These are phyloP conservation scores for Alternaria solani DNA, from an alignment of 2,329 filamentous ascomycete species.

Conservation along the genomic window DNA sequence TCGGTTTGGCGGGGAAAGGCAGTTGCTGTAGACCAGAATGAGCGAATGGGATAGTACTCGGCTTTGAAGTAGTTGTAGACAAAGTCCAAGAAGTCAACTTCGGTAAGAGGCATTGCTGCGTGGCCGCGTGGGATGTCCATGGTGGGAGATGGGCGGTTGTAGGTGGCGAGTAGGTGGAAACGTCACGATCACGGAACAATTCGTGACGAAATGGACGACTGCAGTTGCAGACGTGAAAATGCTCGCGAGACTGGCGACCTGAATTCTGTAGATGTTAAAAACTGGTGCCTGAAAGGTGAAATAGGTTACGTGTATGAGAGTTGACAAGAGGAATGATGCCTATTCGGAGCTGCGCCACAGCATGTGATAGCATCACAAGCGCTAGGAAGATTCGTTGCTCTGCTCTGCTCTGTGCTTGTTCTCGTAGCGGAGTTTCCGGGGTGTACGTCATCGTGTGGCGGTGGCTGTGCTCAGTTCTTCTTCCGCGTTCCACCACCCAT, in stretches of 20 bases:
- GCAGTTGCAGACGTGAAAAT: not conserved
- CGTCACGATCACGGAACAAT: slow-evolving; percentile 4
- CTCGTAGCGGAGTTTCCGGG: slow-evolving; percentile 7
- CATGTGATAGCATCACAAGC: slow-evolving; percentile 30
- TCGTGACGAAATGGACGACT: not conserved
- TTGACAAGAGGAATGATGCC: slow-evolving; percentile 30
- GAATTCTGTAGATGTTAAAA: slow-evolving; percentile 16
- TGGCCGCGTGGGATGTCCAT: slow-evolving; percentile 47
- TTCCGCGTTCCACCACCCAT: not conserved
- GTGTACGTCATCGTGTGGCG: slow-evolving; percentile 24
- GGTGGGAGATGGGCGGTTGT: not conserved
- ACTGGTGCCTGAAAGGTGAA: slow-evolving; percentile 42
- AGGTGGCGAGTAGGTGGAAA: slow-evolving; percentile 16
- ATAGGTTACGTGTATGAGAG: slow-evolving; percentile 27
- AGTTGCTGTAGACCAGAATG: slow-evolving; percentile 47
- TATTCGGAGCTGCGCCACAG: slow-evolving; percentile 31
- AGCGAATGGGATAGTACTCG: slow-evolving; percentile 49
- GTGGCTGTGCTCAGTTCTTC: slow-evolving; percentile 12
- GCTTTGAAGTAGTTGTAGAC: slow-evolving; percentile 50
- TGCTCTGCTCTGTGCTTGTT: not conserved
- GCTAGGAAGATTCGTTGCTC: slow-evolving; percentile 2
- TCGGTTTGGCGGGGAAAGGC: slow-evolving; percentile 40
- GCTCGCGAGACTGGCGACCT: not conserved
- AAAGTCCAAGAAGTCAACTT: slow-evolving; percentile 47
- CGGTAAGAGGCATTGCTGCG: slow-evolving; percentile 44